Evolutionary conservation across 179 eudicot species (phyloP).

Genomic region (Patellifolia procumbens): DNA sequence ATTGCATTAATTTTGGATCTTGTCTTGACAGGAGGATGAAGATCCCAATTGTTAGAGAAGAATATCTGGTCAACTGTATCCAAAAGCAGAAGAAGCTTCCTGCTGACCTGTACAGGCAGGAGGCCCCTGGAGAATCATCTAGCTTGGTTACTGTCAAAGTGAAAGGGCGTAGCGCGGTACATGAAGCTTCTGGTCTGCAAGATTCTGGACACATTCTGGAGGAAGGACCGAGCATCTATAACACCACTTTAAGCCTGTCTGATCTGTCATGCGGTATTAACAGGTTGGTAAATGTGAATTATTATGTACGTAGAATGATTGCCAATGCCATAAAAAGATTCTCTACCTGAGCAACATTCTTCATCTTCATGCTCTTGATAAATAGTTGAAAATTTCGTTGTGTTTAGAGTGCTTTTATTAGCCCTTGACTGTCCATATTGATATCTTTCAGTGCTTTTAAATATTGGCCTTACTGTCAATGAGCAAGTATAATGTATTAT

Average conservation of each 20-base stretch:
- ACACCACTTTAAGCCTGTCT: conserved; percentile 90
- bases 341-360: background rate
- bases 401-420: background rate
- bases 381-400: background rate
- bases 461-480: background rate
- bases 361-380: background rate
- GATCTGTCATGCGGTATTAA: conserved; percentile 88
- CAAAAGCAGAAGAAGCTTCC: conserved; percentile 82
- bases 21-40: conserved; percentile 78
- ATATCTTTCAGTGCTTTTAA: background rate
- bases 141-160: conserved; percentile 81
- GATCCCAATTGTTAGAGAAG: conserved; percentile 87
- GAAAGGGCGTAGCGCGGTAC: conserved; percentile 97
- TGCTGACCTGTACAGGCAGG: conserved; percentile 70
- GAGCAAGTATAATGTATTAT: background rate
- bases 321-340: background rate
- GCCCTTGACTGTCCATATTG: background rate
- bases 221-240: conserved; percentile 86
- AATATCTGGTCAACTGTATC: conserved; percentile 74
- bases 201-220: conserved; percentile 95
- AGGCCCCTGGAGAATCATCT: conserved; percentile 60
- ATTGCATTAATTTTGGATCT: conserved; percentile 13
- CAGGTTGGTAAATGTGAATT: conserved; percentile 52
- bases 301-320: background rate
- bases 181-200: conserved; percentile 81